phyloP scores from a whole-genome alignment of 352 stramenopile species.

The Halophytophthora batemanensis region DNA sequence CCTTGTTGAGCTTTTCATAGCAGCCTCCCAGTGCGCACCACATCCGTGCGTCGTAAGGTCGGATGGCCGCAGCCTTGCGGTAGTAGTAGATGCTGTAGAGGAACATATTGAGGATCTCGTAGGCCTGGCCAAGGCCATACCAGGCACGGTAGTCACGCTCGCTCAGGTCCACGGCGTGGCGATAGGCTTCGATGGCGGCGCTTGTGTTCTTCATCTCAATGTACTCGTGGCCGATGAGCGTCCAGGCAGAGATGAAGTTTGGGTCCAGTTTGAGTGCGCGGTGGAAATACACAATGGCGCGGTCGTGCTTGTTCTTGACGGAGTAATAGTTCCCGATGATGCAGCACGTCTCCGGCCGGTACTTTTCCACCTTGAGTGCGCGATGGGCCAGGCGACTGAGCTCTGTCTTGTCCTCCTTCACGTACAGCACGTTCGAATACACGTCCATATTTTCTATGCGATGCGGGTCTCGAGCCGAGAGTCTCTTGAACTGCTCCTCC shows the following conservation, averaged over 20 bases:
- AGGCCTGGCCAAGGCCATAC: slow-evolving; percentile 98
- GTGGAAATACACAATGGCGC: slow-evolving; percentile 97
- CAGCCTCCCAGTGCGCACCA: slow-evolving; percentile 94
- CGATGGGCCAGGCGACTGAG: slow-evolving; percentile 89
- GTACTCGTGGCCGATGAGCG: slow-evolving; percentile 98
- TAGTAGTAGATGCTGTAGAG: slow-evolving; percentile 99
- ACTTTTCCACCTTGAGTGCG: slow-evolving; percentile 95
- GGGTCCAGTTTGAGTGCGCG: slow-evolving; percentile 94
- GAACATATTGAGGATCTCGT: slow-evolving; percentile 98
- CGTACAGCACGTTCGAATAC: slow-evolving; percentile 86
- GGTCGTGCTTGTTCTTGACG: slow-evolving; percentile 93
- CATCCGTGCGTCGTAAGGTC: slow-evolving; percentile 97
- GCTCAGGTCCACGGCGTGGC: slow-evolving; percentile 91
- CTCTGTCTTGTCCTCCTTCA: slow-evolving; percentile 84
- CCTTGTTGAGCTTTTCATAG: slow-evolving; percentile 75
- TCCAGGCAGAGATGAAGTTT: slow-evolving; percentile 96
- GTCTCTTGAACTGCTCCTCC: slow-evolving; percentile 69
- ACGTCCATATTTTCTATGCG: slow-evolving; percentile 83
- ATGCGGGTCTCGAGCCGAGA: slow-evolving; percentile 62
- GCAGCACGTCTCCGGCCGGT: slow-evolving; percentile 97
- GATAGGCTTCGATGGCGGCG: slow-evolving; percentile 96
- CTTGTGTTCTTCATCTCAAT: slow-evolving; percentile 98
- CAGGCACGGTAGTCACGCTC: slow-evolving; percentile 96
- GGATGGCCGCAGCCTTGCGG: slow-evolving; percentile 93
- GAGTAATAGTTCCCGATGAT: slow-evolving; percentile 94